phyloP scores from a whole-genome alignment of 208 protist genomes.

The Leishmania amazonensis region DNA sequence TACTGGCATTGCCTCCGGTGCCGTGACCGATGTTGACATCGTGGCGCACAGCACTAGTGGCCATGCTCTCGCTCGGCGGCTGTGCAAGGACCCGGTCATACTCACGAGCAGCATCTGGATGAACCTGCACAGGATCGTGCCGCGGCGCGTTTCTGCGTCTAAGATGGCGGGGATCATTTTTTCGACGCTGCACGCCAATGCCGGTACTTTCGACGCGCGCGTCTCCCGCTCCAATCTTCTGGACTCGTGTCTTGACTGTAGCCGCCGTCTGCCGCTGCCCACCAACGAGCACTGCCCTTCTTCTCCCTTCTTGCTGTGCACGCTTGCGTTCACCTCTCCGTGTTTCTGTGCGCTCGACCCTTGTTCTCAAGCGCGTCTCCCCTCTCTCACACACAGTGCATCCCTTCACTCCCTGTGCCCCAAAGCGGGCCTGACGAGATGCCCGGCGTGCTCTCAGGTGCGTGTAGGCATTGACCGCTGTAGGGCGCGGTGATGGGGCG shows the following conservation, averaged over 20 bases:
- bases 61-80: slow-evolving; percentile 55
- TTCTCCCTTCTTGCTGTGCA: background rate
- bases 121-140: slow-evolving; percentile 57
- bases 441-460: background rate
- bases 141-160: slow-evolving; percentile 49
- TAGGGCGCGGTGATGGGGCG: background rate
- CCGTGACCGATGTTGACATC: slow-evolving; percentile 69
- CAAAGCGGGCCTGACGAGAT: background rate
- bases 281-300: background rate
- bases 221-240: background rate
- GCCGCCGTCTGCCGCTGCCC: background rate
- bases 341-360: background rate
- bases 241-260: background rate
- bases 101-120: slow-evolving; percentile 53
- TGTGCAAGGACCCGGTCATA: slow-evolving; percentile 60
- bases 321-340: background rate
- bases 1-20: slow-evolving; percentile 42
- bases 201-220: slow-evolving; percentile 44
- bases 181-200: slow-evolving; percentile 49
- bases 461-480: background rate
- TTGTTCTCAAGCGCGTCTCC: background rate
- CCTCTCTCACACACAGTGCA: background rate
- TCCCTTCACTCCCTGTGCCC: background rate
- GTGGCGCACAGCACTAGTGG: slow-evolving; percentile 57
- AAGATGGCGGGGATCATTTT: slow-evolving; percentile 56